phyloP scores from a whole-genome alignment of 192 early-diverging fungal genomes.

The Mycoemilia scoparia region DNA sequence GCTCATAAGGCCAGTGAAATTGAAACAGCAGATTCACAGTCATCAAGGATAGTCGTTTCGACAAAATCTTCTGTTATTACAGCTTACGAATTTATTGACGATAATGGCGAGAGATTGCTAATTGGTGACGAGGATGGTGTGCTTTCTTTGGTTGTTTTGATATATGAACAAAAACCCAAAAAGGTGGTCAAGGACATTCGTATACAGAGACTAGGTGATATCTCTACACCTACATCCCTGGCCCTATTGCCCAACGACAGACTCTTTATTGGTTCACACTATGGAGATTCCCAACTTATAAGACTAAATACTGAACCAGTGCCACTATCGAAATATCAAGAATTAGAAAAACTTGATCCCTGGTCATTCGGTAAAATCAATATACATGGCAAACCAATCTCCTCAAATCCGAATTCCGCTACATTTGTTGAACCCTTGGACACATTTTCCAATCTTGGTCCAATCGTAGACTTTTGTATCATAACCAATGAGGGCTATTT shows the following conservation, averaged over 20 bases:
- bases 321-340: no score
- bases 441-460: constrained; percentile 56
- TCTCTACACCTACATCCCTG: constrained; percentile 38
- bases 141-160: constrained; percentile 38
- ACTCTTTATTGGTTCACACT: constrained; percentile 70
- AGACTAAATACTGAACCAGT: constrained; percentile 33
- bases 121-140: constrained; percentile 47
- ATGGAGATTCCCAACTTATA: constrained; percentile 66
- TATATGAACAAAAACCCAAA: constrained; percentile 7
- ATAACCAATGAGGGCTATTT: constrained; percentile 11
- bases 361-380: no score
- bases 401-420: no score
- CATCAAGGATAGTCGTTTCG: neutral
- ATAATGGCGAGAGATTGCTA: constrained; percentile 36
- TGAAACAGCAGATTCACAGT: neutral
- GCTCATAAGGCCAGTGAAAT: no score
- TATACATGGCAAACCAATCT: no score
- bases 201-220: constrained; percentile 27
- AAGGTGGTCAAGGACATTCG: constrained; percentile 12
- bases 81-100: constrained; percentile 35
- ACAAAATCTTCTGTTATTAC: constrained; percentile 32
- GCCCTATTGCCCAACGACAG: constrained; percentile 46
- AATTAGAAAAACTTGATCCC: no score
- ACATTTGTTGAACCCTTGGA: constrained; percentile 39
- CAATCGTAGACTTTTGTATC: constrained; percentile 70